These are phyloP conservation scores for Ulota crispa DNA, from an alignment of 225 moss, liverwort and hornwort species.

Conservation along the genomic window DNA sequence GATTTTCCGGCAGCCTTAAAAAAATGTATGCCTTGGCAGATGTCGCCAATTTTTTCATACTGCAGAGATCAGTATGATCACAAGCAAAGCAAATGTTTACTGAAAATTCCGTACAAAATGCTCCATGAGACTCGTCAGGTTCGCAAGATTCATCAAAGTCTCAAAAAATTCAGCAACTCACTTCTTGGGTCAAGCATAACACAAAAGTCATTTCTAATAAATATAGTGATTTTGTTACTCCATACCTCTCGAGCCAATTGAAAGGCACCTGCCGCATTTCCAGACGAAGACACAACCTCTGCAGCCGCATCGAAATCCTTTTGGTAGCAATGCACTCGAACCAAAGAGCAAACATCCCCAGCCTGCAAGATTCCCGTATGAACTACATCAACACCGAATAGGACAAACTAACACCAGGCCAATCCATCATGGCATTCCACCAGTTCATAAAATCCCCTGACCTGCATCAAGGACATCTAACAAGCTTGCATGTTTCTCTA, in stretches of 20 bases:
- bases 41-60: constrained; percentile 81
- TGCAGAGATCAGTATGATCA: constrained; percentile 38
- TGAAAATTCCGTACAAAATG: background rate
- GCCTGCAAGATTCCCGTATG: constrained; percentile 48
- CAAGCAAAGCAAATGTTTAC: background rate
- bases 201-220: background rate
- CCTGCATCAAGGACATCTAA: background rate
- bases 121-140: background rate
- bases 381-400: background rate
- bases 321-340: constrained; percentile 81
- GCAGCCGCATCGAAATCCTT: constrained; percentile 71
- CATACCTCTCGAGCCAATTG: constrained; percentile 84
- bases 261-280: constrained; percentile 76
- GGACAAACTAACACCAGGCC: background rate
- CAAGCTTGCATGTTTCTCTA: background rate
- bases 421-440: background rate
- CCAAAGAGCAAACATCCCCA: constrained; percentile 76
- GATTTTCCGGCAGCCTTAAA: constrained; percentile 76
- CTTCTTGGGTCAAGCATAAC: background rate
- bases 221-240: background rate
- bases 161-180: background rate
- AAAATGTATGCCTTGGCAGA: constrained; percentile 75
- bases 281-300: constrained; percentile 61
- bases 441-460: background rate
- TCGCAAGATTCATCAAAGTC: background rate